A percentile compares a stretch with the other conserved stretches of the same genome.
These are phyloP conservation scores for Fusarium duplospermum DNA, from an alignment of 2,329 filamentous ascomycete species.

Conservation along the genomic window DNA sequence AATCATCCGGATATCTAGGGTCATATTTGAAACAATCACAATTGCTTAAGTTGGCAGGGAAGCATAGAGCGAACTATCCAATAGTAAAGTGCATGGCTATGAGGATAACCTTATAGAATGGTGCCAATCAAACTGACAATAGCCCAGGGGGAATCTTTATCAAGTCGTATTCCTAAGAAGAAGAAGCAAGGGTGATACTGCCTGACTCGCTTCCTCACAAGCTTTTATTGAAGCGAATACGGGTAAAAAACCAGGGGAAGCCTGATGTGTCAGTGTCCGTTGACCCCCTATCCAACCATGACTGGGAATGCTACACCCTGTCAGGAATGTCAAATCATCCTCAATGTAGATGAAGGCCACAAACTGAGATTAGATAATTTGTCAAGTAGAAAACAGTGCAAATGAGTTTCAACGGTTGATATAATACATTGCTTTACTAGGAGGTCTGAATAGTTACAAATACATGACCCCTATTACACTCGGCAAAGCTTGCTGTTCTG, in stretches of 20 bases:
- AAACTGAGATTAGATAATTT: not conserved
- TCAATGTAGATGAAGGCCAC: not conserved
- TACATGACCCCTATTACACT: not conserved
- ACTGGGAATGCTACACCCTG: not conserved
- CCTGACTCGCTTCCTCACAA: not conserved
- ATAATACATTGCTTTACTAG: not conserved
- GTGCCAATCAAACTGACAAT: not conserved
- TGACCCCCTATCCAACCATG: not conserved
- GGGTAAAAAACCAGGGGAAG: not conserved
- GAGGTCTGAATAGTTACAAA: not conserved
- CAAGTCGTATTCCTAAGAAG: not conserved
- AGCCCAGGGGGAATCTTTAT: not conserved
- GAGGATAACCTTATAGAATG: not conserved
- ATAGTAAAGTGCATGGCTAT: not conserved
- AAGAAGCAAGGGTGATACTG: not conserved
- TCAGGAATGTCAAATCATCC: not conserved
- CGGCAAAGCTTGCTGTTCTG: slow-evolving; percentile 34
- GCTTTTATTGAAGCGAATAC: not conserved
- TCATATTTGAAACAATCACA: not conserved
- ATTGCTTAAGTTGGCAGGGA: not conserved
- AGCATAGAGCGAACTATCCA: too few species aligned
- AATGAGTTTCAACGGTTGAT: not conserved
- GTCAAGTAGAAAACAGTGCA: not conserved
- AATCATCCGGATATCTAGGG: not conserved
- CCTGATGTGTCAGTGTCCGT: not conserved